Conservation (phyloP, 768 basidiomycete genomes). For the Galerina sulciceps region DNA sequence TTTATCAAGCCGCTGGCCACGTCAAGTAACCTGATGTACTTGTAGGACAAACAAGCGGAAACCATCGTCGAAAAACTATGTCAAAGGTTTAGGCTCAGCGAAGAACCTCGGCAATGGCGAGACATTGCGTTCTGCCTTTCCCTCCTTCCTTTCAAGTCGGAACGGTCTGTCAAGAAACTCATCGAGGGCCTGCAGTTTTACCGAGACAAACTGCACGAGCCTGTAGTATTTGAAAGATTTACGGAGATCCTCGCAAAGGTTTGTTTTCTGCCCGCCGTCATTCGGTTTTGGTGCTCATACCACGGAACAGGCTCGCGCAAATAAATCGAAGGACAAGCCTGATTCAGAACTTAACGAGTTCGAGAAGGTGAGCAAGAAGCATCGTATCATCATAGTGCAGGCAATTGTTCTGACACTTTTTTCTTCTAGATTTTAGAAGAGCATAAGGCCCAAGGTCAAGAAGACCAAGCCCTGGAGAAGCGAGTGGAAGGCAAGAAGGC, state of each 20-base stretch:
- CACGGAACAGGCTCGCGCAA: constrained; percentile 68
- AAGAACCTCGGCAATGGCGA: constrained; percentile 93
- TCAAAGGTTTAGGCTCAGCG: constrained; percentile 88
- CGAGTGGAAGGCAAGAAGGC: constrained; percentile 85
- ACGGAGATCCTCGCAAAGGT: constrained; percentile 92
- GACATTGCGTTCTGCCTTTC: constrained; percentile 97
- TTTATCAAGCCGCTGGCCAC: neutral
- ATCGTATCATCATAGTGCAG: no score
- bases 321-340: constrained; percentile 91
- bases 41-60: constrained; percentile 96
- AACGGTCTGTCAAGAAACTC: constrained; percentile 94
- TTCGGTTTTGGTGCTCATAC: neutral
- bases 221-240: constrained; percentile 79
- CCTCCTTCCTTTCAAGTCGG: constrained; percentile 94
- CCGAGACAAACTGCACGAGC: constrained; percentile 94
- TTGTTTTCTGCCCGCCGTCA: constrained; percentile 2
- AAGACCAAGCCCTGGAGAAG: constrained; percentile 90
- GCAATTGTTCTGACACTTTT: neutral
- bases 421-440: constrained; percentile 81
- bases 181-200: constrained; percentile 93
- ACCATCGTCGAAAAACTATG: constrained; percentile 97
- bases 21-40: neutral
- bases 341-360: constrained; percentile 96
- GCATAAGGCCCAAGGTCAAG: constrained; percentile 81
- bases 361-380: constrained; percentile 61